Conservation (phyloP, 352 stramenopile genomes). For the Phytophthora podocarpi region DNA sequence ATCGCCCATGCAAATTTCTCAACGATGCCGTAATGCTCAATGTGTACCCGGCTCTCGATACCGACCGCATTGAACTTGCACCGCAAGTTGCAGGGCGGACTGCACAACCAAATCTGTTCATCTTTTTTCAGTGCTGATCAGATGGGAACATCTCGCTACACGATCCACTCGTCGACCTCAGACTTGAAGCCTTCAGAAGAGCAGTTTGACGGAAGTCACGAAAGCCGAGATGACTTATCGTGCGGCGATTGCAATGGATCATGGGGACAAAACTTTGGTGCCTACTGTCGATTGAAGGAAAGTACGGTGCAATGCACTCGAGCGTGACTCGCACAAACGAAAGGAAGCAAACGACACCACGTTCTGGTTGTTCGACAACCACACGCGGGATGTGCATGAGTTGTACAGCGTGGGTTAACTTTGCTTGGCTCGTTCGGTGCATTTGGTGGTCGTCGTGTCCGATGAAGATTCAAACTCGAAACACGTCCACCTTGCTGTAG, state of each 20-base stretch:
- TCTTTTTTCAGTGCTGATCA: constrained; percentile 25
- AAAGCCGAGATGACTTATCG: not conserved
- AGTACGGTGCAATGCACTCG: too few species aligned
- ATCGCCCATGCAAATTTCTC: constrained; percentile 1
- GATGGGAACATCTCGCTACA: constrained; percentile 14
- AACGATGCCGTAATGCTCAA: constrained; percentile 4
- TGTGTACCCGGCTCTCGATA: constrained; percentile 17
- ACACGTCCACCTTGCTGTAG: constrained; percentile 1
- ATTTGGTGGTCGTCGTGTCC: constrained; percentile 14
- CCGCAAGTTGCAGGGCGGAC: constrained; percentile 9
- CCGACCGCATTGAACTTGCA: constrained; percentile 6
- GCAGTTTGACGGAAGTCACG: not conserved
- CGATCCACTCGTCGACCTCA: not conserved
- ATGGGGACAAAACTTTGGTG: too few species aligned
- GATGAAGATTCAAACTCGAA: constrained; percentile 6
- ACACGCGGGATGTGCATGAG: constrained; percentile 11
- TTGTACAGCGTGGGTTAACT: constrained; percentile 28
- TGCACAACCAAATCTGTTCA: not conserved
- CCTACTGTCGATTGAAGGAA: too few species aligned
- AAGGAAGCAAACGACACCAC: constrained; percentile 6
- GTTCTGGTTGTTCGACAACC: constrained; percentile 11
- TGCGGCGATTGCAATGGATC: too few species aligned
- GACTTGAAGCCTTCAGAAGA: too few species aligned
- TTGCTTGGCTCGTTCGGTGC: constrained; percentile 8
- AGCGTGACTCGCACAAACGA: constrained; percentile 5